These are phyloP conservation scores for Kwoniella botswanensis DNA, from an alignment of 768 basidiomycete species.

Conservation along the genomic window DNA sequence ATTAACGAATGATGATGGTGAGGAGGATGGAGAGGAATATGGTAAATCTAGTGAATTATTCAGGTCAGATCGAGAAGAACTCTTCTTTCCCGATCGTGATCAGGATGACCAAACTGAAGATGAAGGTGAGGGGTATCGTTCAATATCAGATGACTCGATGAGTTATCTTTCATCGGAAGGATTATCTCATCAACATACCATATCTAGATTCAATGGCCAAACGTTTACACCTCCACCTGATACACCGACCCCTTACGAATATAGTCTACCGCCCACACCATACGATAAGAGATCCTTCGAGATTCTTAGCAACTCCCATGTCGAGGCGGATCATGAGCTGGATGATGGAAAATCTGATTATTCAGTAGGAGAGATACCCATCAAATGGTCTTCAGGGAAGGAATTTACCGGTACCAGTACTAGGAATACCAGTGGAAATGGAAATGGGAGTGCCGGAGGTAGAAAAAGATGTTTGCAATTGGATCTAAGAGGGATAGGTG, in stretches of 20 bases:
- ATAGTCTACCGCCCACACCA: constrained; percentile 9
- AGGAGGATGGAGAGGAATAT: constrained; percentile 28
- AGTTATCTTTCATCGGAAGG: neutral
- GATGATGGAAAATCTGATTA: constrained; percentile 12
- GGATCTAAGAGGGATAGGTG: constrained; percentile 39
- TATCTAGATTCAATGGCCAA: constrained; percentile 8
- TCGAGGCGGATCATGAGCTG: neutral
- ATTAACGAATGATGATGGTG: constrained; percentile 32
- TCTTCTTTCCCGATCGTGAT: constrained; percentile 14
- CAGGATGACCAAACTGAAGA: too few relatives aligned
- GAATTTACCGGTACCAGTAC: neutral
- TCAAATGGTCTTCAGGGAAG: constrained; percentile 18
- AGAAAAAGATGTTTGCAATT: constrained; percentile 50
- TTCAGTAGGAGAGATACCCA: constrained; percentile 15
- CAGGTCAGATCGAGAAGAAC: constrained; percentile 33
- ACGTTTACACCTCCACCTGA: constrained; percentile 8
- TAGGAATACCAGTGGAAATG: neutral
- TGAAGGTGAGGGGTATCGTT: constrained; percentile 8
- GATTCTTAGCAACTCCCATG: neutral
- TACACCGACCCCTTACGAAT: neutral
- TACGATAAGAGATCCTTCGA: constrained; percentile 7
- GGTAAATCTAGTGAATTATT: constrained; percentile 19
- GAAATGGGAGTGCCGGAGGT: constrained; percentile 17
- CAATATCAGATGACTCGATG: neutral
- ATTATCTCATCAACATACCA: neutral